A percentile compares a stretch with the other conserved stretches of the same genome.
phyloP scores from a whole-genome alignment of 2,329 filamentous ascomycete species.

The Fusarium irregulare region DNA sequence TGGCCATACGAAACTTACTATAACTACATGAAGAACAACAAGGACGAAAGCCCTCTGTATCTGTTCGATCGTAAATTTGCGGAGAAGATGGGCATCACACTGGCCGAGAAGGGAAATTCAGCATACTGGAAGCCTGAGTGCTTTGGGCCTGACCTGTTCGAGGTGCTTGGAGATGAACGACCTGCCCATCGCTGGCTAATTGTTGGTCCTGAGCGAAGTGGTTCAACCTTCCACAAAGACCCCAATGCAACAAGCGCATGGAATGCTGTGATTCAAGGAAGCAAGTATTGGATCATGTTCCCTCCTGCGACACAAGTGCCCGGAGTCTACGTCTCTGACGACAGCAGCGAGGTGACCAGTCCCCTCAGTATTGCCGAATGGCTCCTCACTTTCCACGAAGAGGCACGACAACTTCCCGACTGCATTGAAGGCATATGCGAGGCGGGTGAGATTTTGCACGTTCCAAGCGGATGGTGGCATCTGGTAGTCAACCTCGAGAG shows the following conservation, averaged over 20 bases:
- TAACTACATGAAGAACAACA: constrained; percentile 81
- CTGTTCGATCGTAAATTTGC: constrained; percentile 90
- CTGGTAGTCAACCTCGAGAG: constrained; percentile 89
- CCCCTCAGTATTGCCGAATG: constrained; percentile 97
- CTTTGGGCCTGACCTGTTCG: constrained; percentile 89
- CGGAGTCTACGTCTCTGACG: constrained; percentile 88
- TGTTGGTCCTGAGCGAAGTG: constrained; percentile 85
- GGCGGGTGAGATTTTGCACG: constrained; percentile 88
- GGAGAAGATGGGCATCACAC: constrained; percentile 80
- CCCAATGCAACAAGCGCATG: constrained; percentile 82
- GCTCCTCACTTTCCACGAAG: constrained; percentile 87
- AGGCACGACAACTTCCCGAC: constrained; percentile 79
- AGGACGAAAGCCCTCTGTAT: constrained; percentile 90
- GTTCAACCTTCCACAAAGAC: constrained; percentile 94
- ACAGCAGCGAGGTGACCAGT: constrained; percentile 92
- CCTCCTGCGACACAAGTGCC: constrained; percentile 82
- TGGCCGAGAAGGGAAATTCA: constrained; percentile 63
- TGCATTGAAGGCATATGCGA: constrained; percentile 88
- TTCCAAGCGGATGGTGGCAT: constrained; percentile 97
- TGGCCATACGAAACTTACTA: constrained; percentile 87
- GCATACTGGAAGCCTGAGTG: constrained; percentile 85
- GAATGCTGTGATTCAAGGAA: constrained; percentile 91
- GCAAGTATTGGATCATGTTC: constrained; percentile 99
- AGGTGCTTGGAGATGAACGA: constrained; percentile 78
- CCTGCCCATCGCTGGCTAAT: constrained; percentile 95